Evolutionary conservation across 257 asterid genomes (phyloP).

Genomic region (Lantana camara): DNA sequence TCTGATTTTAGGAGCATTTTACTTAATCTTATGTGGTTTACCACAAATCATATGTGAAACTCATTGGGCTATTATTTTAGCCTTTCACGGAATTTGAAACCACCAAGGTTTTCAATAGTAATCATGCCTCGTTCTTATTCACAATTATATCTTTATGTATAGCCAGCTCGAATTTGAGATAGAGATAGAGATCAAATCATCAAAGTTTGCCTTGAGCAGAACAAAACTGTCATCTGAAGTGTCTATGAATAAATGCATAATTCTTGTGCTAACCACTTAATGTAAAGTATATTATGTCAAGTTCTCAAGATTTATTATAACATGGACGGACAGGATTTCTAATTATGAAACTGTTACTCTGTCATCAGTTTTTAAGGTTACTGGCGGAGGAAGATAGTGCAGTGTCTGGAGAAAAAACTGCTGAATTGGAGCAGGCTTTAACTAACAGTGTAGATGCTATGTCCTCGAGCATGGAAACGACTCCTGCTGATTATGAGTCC

Average conservation of each 20-base stretch:
- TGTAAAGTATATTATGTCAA: constrained; percentile 16
- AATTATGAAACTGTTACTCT: constrained; percentile 20
- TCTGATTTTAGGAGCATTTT: neutral
- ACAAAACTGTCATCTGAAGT: no score
- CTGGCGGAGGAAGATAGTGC: constrained; percentile 64
- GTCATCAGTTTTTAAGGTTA: constrained; percentile 68
- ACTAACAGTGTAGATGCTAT: constrained; percentile 65
- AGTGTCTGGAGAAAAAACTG: constrained; percentile 44
- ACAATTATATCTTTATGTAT: neutral
- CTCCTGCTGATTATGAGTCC: constrained; percentile 47
- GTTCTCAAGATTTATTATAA: constrained; percentile 3
- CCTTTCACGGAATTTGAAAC: neutral
- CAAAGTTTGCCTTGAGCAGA: no score
- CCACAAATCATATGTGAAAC: neutral
- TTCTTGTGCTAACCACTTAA: constrained; percentile 5
- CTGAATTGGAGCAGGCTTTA: constrained; percentile 62
- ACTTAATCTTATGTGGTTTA: neutral
- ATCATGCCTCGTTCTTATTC: neutral
- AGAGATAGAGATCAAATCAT: no score
- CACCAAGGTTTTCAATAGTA: neutral
- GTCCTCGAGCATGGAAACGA: constrained; percentile 65
- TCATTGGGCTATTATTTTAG: neutral
- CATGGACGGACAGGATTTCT: constrained; percentile 25
- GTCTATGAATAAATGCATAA: constrained; percentile 5
- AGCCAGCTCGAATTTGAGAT: neutral